Base-by-base conservation (phyloP, 306 rosid species). In the Cicer cuneatum region DNA sequence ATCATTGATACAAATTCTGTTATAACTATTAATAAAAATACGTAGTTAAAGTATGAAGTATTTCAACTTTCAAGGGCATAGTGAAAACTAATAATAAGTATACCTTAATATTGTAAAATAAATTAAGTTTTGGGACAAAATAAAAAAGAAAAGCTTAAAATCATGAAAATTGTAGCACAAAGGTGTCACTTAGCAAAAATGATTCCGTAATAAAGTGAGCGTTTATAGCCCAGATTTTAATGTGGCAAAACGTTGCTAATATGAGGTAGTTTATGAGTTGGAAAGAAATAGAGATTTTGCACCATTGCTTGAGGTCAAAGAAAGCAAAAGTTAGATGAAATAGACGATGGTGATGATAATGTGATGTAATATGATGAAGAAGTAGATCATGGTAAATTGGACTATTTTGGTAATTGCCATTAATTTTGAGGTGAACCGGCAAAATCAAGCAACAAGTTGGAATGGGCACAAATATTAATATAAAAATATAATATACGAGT, bases 241-340 rank as follows among this genome's bases (percentile, higher is more conserved):
- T 13, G 0, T 14, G 38, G 8, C 35, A 49, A 45, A 71, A 66
- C 24, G 58, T 7, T 40, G 45, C 39, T 61, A 33, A 33, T 40
- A 14, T 41, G 42, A 60, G 66, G 29, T 51, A 52, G 57, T 0
- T 61, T 71, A 41, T 10, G 12, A 18, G 47, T 51, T 33, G 58
- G 12, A 75, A 70, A 56, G 21, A 10, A 69, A 70, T 58, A 63
- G 45, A 69, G 49, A 71, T 54, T 76, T 18, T 54, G 33, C 19
- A 53, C 60, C 66, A 41, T 81, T 76, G 66, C 78, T 76, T 81
- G 75, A 48, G 60, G 60, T 65, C 71, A 76, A 76, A 81, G 71
- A 49, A 76, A 81, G 3, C 47, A 65, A 29, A 35, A 39, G 48
- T 21, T 12, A 71, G 45, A 66, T 81, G 59, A 81, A 33, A 16